Conservation (phyloP, 257 asterid genomes). For the Linaria vulgaris region DNA sequence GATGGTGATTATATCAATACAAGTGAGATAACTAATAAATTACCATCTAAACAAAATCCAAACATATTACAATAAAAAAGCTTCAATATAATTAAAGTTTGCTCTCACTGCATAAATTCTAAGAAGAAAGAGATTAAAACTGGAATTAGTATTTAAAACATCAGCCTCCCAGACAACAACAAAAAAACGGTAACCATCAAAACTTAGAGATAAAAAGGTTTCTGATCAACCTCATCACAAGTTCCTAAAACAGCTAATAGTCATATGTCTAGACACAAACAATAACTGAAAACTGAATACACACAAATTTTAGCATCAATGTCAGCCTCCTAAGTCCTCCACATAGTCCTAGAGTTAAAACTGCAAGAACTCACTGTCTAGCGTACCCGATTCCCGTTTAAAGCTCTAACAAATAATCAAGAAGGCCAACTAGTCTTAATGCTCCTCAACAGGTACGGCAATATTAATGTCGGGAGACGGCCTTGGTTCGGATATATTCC, state of each 20-base stretch:
- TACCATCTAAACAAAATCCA: no score
- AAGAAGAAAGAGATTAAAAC: not conserved
- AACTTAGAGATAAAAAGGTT: not conserved
- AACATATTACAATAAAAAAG: no score
- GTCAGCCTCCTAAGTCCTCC: slow-evolving; percentile 33
- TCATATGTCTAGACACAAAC: slow-evolving; percentile 21
- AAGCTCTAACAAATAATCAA: not conserved
- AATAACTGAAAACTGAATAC: not conserved
- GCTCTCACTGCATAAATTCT: no score
- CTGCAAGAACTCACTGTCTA: slow-evolving; percentile 11
- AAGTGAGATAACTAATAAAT: no score
- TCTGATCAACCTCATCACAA: slow-evolving; percentile 9
- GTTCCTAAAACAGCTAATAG: slow-evolving; percentile 29
- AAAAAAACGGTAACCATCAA: not conserved
- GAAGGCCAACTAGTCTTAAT: slow-evolving; percentile 23
- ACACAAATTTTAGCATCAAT: slow-evolving; percentile 22
- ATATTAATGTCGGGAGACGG: slow-evolving; percentile 76
- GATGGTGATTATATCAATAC: no score
- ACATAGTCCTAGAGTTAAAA: slow-evolving; percentile 32
- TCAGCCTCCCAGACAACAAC: not conserved
- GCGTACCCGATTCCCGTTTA: slow-evolving; percentile 23
- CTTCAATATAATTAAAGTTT: no score
- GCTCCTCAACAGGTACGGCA: slow-evolving; percentile 55
- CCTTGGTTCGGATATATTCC: slow-evolving; percentile 59
- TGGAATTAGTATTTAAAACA: not conserved